Percentiles rank a stretch among this genome's conserved stretches.
phyloP scores from a whole-genome alignment of 23 red algal genomes.

The Agarophyton chilense region DNA sequence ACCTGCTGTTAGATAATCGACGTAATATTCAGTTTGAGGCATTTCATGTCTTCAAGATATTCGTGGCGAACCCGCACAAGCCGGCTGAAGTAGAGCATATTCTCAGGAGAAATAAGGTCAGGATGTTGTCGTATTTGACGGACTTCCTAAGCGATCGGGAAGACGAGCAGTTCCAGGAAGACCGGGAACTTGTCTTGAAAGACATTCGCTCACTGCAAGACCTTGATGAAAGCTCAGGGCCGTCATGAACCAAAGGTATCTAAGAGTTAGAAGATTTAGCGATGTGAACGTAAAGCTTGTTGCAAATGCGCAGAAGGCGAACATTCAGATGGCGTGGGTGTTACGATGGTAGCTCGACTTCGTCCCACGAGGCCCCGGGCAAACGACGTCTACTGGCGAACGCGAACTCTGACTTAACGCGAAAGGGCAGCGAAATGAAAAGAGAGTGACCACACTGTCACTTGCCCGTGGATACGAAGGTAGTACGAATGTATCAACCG shows the following conservation, averaged over 20 bases:
- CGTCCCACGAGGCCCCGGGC: no score
- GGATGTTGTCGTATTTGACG: constrained; percentile 79
- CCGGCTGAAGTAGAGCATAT: constrained; percentile 78
- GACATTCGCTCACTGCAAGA: constrained; percentile 68
- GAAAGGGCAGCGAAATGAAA: no score
- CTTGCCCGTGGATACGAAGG: no score
- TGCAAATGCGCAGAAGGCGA: no score
- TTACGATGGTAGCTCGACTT: no score
- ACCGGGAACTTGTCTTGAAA: constrained; percentile 72
- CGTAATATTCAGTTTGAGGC: constrained; percentile 98
- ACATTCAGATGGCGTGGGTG: no score
- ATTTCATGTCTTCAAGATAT: constrained; percentile 99
- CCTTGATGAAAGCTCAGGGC: not conserved
- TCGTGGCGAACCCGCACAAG: constrained; percentile 99
- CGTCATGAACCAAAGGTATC: not conserved
- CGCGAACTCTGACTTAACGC: no score
- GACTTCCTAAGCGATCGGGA: constrained; percentile 88
- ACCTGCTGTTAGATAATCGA: constrained; percentile 91
- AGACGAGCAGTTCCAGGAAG: constrained; percentile 96
- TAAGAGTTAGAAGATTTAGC: constrained; percentile 6
- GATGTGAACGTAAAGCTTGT: constrained; percentile 5
- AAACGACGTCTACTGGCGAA: no score
- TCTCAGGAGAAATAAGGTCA: constrained; percentile 80
- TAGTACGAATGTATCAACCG: no score
- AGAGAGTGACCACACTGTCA: no score